Base-by-base conservation (phyloP, 192 early-diverging fungal species). In the Diversispora epigaea region DNA sequence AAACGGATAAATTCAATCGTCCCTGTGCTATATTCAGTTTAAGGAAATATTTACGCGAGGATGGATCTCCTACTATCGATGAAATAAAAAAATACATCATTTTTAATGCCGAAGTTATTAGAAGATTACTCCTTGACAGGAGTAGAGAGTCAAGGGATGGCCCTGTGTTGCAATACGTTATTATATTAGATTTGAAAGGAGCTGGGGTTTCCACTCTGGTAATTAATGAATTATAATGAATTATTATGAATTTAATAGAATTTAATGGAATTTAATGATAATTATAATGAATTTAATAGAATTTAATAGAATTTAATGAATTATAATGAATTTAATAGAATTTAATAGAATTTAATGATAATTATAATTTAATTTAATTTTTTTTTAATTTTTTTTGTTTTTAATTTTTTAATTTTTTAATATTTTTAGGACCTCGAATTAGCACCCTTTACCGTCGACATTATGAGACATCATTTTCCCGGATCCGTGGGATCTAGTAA, bases 31-130 rank as follows among this genome's bases (percentile, higher is more conserved):
- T 84, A 4, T 68, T 84, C 41, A 79, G 76, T 25, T 64, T 84
- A 49, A 73, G 77, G 12, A 21, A 82, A 32, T 76, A 74, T 21
- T 19, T 58, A 14, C 56, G 58, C 44, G 72, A 74, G 4, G 58
- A 60, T 43, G 72, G 41, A 17, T 40, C 43, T 0, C 72, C 72
- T 39, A 47, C 72, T 58, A 32, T 63, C 9, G 58, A 77, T 47
- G 69, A 75, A 14, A 73, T 82, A 44, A 76, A 77, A 68, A 76
- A 76, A 8, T 84, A 81, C 63, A 76, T 78, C 22, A 81, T 82
- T 46, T 78, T 82, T 22, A 76, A 80, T 4, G 73, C 80, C 64
- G 83, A 84, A 54, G 74, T 84, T 12, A 81, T 76, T 19, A 74
- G 83, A 56, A 80, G 78, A 61, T 63, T 70, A n/a, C 73, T 82